A percentile compares a stretch with the other conserved stretches of the same genome.
These are phyloP conservation scores for Neurospora crassa DNA, from an alignment of 2,329 filamentous ascomycete genomes.

Conservation along the genomic window DNA sequence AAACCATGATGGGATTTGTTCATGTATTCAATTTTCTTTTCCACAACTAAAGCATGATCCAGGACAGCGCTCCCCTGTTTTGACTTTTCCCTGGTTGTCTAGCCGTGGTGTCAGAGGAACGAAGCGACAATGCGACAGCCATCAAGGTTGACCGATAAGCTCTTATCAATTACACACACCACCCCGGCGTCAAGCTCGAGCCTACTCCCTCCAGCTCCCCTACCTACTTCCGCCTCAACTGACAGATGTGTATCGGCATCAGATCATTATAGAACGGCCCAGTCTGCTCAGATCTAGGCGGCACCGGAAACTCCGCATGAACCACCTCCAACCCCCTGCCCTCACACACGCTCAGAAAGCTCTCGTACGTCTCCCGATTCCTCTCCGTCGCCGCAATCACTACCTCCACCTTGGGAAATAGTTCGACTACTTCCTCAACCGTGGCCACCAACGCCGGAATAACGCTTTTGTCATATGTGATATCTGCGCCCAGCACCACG, in stretches of 20 bases:
- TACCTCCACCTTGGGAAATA: constrained; percentile 47
- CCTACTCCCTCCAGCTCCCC: not conserved
- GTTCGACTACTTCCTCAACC: constrained; percentile 48
- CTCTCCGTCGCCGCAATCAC: constrained; percentile 63
- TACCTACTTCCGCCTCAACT: constrained; percentile 7
- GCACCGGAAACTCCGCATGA: constrained; percentile 33
- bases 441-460: constrained; percentile 58
- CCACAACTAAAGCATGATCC: too few species aligned
- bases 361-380: constrained; percentile 58
- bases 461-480: constrained; percentile 62
- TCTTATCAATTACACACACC: not conserved
- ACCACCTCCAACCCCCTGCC: constrained; percentile 33
- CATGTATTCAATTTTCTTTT: too few species aligned
- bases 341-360: constrained; percentile 51
- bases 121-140: not conserved
- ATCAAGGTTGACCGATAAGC: not conserved
- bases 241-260: constrained; percentile 50
- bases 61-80: too few species aligned
- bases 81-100: too few species aligned
- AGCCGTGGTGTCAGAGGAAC: not conserved
- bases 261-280: constrained; percentile 56
- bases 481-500: constrained; percentile 64
- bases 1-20: not conserved
- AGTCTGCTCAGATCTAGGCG: constrained; percentile 32
- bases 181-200: not conserved